Evolutionary conservation across 257 asterid genomes (phyloP).

Genomic region (Thymus quinquecostatus): DNA sequence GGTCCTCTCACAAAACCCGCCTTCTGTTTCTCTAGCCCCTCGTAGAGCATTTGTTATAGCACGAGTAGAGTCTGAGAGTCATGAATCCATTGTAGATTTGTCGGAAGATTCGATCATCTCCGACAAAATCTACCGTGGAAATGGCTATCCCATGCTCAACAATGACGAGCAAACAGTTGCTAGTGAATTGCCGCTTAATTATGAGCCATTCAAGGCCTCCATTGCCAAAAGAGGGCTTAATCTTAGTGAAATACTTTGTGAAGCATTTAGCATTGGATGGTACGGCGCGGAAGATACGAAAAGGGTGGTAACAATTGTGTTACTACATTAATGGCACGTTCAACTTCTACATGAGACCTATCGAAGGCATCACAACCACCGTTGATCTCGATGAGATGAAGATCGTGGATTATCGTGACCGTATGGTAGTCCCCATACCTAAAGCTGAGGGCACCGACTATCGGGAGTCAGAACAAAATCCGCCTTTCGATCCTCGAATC

Average conservation of each 20-base stretch:
- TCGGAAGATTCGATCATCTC: slow-evolving; percentile 32
- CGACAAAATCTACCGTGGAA: slow-evolving; percentile 38
- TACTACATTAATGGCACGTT: slow-evolving; percentile 49
- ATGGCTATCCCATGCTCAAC: slow-evolving; percentile 51
- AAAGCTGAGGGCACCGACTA: slow-evolving; percentile 49
- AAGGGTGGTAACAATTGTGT: slow-evolving; percentile 40
- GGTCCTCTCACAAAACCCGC: slow-evolving; percentile 18
- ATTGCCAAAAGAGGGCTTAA: slow-evolving; percentile 50
- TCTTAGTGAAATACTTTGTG: slow-evolving; percentile 45
- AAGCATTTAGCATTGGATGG: slow-evolving; percentile 47
- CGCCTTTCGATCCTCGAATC: slow-evolving; percentile 5
- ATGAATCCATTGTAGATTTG: slow-evolving; percentile 45
- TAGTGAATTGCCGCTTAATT: slow-evolving; percentile 23
- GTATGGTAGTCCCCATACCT: slow-evolving; percentile 45
- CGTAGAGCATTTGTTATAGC: slow-evolving; percentile 45
- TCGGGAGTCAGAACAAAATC: slow-evolving; percentile 34
- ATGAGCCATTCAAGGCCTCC: slow-evolving; percentile 47
- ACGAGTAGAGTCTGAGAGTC: slow-evolving; percentile 31
- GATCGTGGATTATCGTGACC: slow-evolving; percentile 42
- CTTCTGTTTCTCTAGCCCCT: neutral
- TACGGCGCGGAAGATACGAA: slow-evolving; percentile 41
- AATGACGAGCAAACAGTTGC: slow-evolving; percentile 41
- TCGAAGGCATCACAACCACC: slow-evolving; percentile 44
- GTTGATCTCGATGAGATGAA: slow-evolving; percentile 56
- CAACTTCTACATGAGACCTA: slow-evolving; percentile 60